Conservation (phyloP, 2,329 filamentous ascomycete genomes). For the Paraconiothyrium sp. region DNA sequence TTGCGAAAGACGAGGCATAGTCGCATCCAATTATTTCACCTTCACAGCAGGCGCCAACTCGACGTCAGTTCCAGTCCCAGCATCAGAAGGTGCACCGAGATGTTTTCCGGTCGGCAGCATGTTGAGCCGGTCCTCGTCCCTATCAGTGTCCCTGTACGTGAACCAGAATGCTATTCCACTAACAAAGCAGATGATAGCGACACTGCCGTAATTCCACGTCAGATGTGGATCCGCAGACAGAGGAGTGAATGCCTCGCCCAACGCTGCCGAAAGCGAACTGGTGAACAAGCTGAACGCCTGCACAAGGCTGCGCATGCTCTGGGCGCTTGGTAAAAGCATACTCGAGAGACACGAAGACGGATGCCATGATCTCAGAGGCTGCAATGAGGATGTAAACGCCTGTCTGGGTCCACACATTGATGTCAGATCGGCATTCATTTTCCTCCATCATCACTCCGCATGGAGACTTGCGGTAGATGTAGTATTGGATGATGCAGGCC, state of each 20-base stretch:
- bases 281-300: conserved; percentile 49
- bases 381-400: conserved; percentile 65
- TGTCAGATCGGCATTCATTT: conserved; percentile 39
- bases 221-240: conserved; percentile 40
- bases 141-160: conserved; percentile 26
- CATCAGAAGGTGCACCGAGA: conserved; percentile 20
- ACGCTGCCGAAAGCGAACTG: conserved; percentile 43
- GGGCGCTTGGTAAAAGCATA: conserved; percentile 79
- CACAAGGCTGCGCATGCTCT: conserved; percentile 65
- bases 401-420: conserved; percentile 65
- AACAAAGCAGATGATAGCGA: conserved; percentile 32
- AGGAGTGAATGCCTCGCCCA: conserved; percentile 42
- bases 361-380: conserved; percentile 69
- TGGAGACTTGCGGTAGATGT: conserved; percentile 50
- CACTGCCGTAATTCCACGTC: conserved; percentile 45
- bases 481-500: conserved; percentile 65
- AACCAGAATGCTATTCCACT: conserved; percentile 30
- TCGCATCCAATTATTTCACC: not conserved
- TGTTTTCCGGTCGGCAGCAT: conserved; percentile 30
- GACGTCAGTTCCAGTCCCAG: conserved; percentile 19
- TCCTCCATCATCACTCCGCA: conserved; percentile 25
- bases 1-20: not conserved
- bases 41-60: conserved; percentile 17
- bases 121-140: conserved; percentile 32
- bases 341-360: conserved; percentile 74